Evolutionary conservation across 1,139 yeast genomes (phyloP).

Genomic region (Kodamaea plutei): DNA sequence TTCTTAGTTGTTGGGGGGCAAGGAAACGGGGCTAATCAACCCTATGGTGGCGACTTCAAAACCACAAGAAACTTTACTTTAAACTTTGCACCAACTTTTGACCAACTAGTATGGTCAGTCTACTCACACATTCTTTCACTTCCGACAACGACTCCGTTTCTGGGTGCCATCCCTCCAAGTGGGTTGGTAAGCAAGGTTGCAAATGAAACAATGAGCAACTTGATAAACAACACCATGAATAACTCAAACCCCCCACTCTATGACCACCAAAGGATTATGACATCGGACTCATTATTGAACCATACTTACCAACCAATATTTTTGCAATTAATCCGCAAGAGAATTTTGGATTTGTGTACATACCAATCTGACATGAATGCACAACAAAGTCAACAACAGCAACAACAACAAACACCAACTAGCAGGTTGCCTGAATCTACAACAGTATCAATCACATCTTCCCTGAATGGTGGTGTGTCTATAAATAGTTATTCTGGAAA

Average conservation of each 20-base stretch:
- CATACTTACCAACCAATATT: constrained; percentile 38
- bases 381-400: constrained; percentile 2
- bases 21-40: constrained; percentile 6
- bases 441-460: constrained; percentile 18
- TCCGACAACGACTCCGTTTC: constrained; percentile 47
- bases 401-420: constrained; percentile 3
- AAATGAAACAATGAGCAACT: constrained; percentile 34
- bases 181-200: constrained; percentile 44
- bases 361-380: constrained; percentile 13
- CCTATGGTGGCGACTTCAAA: constrained; percentile 10
- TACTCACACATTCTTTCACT: constrained; percentile 35
- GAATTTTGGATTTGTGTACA: constrained; percentile 40
- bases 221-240: constrained; percentile 20
- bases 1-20: constrained; percentile 23
- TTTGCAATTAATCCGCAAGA: constrained; percentile 39
- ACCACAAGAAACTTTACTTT: constrained; percentile 32
- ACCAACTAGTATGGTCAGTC: constrained; percentile 33
- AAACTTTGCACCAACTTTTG: constrained; percentile 35
- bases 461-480: constrained; percentile 12
- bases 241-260: constrained; percentile 21
- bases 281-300: constrained; percentile 30
- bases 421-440: constrained; percentile 26
- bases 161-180: constrained; percentile 42
- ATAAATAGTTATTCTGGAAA: constrained; percentile 11
- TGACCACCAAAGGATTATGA: constrained; percentile 35